Evolutionary conservation across 2,329 filamentous ascomycete species (phyloP), one percentile per base, ranked within the genome.

Genomic region (Paraphoma sp.): DNA sequence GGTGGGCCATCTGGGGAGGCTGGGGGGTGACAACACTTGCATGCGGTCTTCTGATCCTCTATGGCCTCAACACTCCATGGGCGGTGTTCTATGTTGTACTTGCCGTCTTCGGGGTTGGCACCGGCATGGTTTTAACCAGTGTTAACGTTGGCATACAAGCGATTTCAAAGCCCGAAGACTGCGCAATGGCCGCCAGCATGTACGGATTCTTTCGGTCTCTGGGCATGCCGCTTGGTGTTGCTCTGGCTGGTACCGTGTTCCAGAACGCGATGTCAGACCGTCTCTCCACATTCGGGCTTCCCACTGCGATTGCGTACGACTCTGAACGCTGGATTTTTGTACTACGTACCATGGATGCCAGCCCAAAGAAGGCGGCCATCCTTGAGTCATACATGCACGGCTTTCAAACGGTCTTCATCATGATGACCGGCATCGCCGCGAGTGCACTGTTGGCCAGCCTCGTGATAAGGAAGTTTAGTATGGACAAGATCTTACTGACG

Each of bases 221-320:
- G 53, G 81, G 81, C 1, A 80, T 81, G 79, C 75, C 76, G 10
- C 56, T 80, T 23, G 80, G 80, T 9, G 72, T 83, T 5, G 77
- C 78, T 31, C 54, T 67, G 12, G 56, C 61, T 11, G 69, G 71
- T 30, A 70, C 76, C 0, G 60, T 81, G 7, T 78, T 83, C 47
- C 69, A 81, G 52, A 81, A 79, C 48, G 63, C 74, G 3, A 75
- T 81, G 62, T 67, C 64, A 11, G 51, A 50, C 43, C 70, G 69
- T 47, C 64, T 79, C 11, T 48, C 52, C 3, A 50, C 56, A 5
- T 50, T 58, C 18, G 59, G 63, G 7, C 58, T 74, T 14, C 57
- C 64, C 1, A 53, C 55, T 1, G 45, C 46, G 0, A 74, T 74
- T 29, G 71, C 70, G 7, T 64, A 65, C 14, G 67, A 74, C 33